phyloP scores from a whole-genome alignment of 768 basidiomycete species.

The Lepiota venenata region DNA sequence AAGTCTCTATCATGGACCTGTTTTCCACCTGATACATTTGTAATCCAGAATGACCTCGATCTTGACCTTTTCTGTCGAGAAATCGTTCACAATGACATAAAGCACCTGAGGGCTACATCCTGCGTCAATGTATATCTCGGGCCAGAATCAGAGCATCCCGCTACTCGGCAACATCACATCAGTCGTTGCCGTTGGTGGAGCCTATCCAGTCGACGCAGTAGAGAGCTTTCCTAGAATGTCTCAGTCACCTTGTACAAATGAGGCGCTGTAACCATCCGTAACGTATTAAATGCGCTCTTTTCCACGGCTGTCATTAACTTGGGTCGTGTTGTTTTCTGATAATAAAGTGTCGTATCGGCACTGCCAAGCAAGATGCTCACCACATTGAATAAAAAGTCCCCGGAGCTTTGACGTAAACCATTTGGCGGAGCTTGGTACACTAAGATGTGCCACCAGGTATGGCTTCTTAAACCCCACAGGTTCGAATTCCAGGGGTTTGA shows the following conservation, averaged over 20 bases:
- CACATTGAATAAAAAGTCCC: no score
- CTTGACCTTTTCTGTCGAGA: constrained; percentile 60
- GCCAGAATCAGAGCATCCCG: constrained; percentile 14
- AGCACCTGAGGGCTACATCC: constrained; percentile 47
- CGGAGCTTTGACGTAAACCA: no score
- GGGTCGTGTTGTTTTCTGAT: no score
- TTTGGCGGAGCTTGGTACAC: no score
- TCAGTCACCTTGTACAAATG: background rate
- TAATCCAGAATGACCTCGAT: constrained; percentile 57
- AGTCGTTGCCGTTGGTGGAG: constrained; percentile 10
- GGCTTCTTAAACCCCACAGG: no score
- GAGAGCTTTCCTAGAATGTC: background rate
- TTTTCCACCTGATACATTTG: background rate
- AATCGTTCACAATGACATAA: constrained; percentile 55
- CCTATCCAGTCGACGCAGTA: background rate
- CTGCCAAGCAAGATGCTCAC: no score
- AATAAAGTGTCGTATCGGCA: no score
- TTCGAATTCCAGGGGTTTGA: no score
- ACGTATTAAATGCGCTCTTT: no score
- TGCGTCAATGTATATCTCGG: constrained; percentile 47
- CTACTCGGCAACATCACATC: constrained; percentile 6
- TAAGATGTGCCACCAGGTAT: no score
- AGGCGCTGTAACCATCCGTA: no score
- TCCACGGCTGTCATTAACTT: no score
- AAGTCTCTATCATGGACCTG: constrained; percentile 15